Percentiles rank a stretch among this genome's conserved stretches.
phyloP scores from a whole-genome alignment of 768 basidiomycete genomes.

The Psilocybe cubensis region DNA sequence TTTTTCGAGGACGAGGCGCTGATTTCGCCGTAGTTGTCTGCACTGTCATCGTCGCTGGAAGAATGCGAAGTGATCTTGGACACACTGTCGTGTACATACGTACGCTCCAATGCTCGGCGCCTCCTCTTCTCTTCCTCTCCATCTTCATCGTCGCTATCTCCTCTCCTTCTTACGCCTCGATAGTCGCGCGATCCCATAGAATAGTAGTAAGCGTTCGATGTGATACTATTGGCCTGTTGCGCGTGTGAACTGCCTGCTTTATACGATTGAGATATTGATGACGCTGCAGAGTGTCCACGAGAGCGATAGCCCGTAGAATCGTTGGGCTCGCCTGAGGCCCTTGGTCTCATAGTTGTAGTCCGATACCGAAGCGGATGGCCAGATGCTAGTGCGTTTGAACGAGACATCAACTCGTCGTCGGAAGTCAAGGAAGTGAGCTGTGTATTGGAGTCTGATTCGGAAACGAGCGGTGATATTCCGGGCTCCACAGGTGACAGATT shows the following conservation, averaged over 20 bases:
- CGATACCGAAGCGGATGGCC: not conserved
- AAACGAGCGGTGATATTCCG: not conserved
- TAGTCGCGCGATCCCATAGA: conserved; percentile 23
- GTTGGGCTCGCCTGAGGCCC: conserved; percentile 4
- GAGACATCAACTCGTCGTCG: conserved; percentile 1
- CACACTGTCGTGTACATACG: conserved; percentile 9
- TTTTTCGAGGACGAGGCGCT: conserved; percentile 1
- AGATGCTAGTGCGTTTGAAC: not conserved
- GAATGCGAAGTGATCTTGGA: conserved; percentile 5
- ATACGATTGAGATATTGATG: conserved; percentile 6
- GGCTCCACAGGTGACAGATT: not conserved
- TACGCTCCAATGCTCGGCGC: conserved; percentile 16
- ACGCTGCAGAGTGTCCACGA: conserved; percentile 3
- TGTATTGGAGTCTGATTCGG: not conserved
- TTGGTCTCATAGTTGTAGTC: conserved; percentile 3
- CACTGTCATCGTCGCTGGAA: conserved; percentile 16
- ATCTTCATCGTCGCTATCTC: conserved; percentile 39
- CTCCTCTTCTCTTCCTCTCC: conserved; percentile 28
- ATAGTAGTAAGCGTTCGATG: conserved; percentile 1
- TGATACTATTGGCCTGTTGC: not conserved
- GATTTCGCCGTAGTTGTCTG: conserved; percentile 23
- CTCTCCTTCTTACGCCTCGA: conserved; percentile 20
- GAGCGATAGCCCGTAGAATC: conserved; percentile 2
- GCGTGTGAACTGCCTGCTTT: conserved; percentile 1
- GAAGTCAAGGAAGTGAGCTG: not conserved